These are phyloP conservation scores for Komagataella kurtzmanii DNA, from an alignment of 805 yeast genomes.

Conservation along the genomic window DNA sequence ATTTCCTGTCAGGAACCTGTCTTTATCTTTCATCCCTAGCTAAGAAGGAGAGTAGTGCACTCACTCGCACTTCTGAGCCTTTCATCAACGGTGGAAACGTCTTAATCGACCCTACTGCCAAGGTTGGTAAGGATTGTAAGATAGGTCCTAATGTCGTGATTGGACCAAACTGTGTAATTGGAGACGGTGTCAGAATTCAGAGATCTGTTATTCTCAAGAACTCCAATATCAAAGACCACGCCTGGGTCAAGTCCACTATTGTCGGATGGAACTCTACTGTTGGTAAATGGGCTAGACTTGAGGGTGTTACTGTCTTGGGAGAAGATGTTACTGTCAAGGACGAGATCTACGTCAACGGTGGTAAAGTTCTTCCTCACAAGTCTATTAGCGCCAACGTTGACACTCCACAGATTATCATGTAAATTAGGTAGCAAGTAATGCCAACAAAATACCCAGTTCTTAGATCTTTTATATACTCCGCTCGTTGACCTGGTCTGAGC, in stretches of 20 bases:
- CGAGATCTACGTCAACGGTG: constrained; percentile 98
- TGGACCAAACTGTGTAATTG: constrained; percentile 92
- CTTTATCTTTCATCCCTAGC: constrained; percentile 79
- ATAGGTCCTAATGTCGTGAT: constrained; percentile 97
- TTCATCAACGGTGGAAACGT: constrained; percentile 87
- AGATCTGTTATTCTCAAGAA: constrained; percentile 87
- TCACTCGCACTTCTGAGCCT: constrained; percentile 46
- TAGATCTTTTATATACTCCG: not conserved
- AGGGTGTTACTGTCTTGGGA: constrained; percentile 95
- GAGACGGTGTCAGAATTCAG: constrained; percentile 97
- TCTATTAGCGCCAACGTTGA: constrained; percentile 92
- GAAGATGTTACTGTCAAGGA: constrained; percentile 98
- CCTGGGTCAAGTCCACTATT: constrained; percentile 94
- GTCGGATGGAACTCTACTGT: constrained; percentile 99
- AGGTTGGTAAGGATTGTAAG: constrained; percentile 82
- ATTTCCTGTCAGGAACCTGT: constrained; percentile 91
- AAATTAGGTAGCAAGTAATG: constrained; percentile 12
- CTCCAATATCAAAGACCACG: constrained; percentile 91
- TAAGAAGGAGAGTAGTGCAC: constrained; percentile 61
- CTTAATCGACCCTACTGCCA: constrained; percentile 89
- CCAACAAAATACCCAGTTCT: not conserved
- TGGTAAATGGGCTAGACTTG: constrained; percentile 98
- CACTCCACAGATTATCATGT: constrained; percentile 97
- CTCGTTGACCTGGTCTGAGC: too few species aligned
- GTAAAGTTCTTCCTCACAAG: constrained; percentile 98